A percentile compares a stretch with the other conserved stretches of the same genome.
These are phyloP conservation scores for Cenchrus fungigraminus DNA, from an alignment of 176 grass and related monocot species.

Conservation along the genomic window DNA sequence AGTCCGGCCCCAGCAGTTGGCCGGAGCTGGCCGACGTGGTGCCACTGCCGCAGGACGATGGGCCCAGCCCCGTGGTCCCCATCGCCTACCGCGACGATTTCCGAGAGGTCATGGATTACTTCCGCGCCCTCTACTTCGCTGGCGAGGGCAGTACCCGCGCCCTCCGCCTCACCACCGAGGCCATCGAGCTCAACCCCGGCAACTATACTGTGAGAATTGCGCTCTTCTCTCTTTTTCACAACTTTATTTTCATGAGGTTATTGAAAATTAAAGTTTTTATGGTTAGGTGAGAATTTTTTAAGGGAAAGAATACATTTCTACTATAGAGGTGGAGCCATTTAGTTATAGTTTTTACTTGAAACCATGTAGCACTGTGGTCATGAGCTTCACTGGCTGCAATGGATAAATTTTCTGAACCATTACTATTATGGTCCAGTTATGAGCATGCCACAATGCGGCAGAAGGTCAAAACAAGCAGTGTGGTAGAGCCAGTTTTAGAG, in stretches of 20 bases:
- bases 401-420: neutral
- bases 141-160: constrained; percentile 71
- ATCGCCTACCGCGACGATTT: constrained; percentile 79
- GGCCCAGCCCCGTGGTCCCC: constrained; percentile 65
- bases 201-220: constrained; percentile 76
- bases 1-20: constrained; percentile 46
- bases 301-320: neutral
- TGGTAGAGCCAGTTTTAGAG: neutral
- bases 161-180: constrained; percentile 69
- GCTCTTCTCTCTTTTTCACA: neutral
- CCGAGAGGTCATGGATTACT: constrained; percentile 93
- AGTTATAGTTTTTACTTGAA: neutral
- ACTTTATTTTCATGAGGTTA: neutral
- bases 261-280: neutral
- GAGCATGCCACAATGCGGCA: neutral
- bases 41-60: constrained; percentile 76
- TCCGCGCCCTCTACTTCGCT: constrained; percentile 79
- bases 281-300: neutral
- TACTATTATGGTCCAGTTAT: neutral
- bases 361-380: neutral
- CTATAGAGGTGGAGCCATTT: neutral
- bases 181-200: constrained; percentile 72
- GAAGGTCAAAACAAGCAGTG: neutral
- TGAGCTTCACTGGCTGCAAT: neutral
- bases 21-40: constrained; percentile 75